Conservation (phyloP, 108 stramenopile genomes). For the Skeletonema tropicum region DNA sequence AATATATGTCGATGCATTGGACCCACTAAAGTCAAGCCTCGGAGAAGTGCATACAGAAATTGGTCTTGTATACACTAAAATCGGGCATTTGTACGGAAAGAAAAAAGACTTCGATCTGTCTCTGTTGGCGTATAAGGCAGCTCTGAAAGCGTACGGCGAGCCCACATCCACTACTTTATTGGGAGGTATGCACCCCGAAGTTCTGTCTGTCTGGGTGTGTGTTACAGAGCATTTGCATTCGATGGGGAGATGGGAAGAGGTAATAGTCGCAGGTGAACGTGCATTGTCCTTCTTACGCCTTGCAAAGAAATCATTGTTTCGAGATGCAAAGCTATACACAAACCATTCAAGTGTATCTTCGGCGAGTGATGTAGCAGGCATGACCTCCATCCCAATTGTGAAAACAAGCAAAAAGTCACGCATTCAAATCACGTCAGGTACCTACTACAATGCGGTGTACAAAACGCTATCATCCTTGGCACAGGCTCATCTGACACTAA, state of each 20-base stretch:
- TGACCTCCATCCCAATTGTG: conserved; percentile 6
- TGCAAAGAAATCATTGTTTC: conserved; percentile 32
- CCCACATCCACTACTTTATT: conserved; percentile 12
- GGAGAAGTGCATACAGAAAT: conserved; percentile 34
- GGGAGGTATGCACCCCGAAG: conserved; percentile 23
- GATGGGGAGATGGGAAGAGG: conserved; percentile 32
- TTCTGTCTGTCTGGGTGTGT: conserved; percentile 37
- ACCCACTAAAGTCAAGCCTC: conserved; percentile 37
- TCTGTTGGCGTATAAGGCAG: conserved; percentile 39
- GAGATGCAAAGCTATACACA: conserved; percentile 11
- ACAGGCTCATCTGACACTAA: conserved; percentile 31
- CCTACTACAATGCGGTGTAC: conserved; percentile 20
- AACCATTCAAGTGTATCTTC: neutral
- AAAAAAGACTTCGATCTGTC: conserved; percentile 29
- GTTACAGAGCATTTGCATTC: conserved; percentile 28
- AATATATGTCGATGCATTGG: conserved; percentile 46
- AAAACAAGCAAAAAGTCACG: conserved; percentile 28
- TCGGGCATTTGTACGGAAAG: conserved; percentile 43
- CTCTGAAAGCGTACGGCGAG: conserved; percentile 41
- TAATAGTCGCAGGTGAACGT: conserved; percentile 33
- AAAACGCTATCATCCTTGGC: conserved; percentile 39
- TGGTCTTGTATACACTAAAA: conserved; percentile 38
- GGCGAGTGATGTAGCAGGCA: conserved; percentile 10
- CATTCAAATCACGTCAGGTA: conserved; percentile 33
- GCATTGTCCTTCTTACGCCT: conserved; percentile 37